Evolutionary conservation across 305 asterid genomes (phyloP).

Genomic region (Rubia tinctorum): DNA sequence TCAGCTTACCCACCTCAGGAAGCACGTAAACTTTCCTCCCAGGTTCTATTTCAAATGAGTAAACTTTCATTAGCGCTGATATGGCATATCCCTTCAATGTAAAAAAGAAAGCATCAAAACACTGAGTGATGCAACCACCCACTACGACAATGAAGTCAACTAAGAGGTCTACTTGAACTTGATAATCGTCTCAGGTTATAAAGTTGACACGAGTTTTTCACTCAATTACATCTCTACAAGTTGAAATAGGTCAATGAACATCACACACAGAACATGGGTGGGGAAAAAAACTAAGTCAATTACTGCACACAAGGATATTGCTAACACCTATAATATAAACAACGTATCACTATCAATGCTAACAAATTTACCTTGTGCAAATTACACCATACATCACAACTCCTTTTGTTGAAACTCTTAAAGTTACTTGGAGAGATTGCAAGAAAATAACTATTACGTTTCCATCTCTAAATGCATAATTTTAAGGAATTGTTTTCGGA

Average conservation of each 20-base stretch:
- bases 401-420: not conserved
- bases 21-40: slow-evolving; percentile 82
- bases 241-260: not conserved
- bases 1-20: slow-evolving; percentile 69
- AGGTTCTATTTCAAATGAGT: slow-evolving; percentile 89
- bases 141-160: not conserved
- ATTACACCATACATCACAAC: not conserved
- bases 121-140: not conserved
- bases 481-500: not conserved
- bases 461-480: not conserved
- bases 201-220: not conserved
- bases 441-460: no score
- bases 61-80: slow-evolving; percentile 88
- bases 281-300: not conserved
- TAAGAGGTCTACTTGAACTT: not conserved
- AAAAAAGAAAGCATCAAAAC: slow-evolving; percentile 25
- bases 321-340: not conserved
- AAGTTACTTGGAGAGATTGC: not conserved
- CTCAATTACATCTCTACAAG: not conserved
- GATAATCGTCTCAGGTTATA: not conserved
- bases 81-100: slow-evolving; percentile 83
- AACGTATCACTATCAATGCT: not conserved
- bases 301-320: not conserved
- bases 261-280: not conserved
- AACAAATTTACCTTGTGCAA: no score